Conservation (phyloP, 1,284 basidiomycete genomes). For the Neonothopanus nambi region DNA sequence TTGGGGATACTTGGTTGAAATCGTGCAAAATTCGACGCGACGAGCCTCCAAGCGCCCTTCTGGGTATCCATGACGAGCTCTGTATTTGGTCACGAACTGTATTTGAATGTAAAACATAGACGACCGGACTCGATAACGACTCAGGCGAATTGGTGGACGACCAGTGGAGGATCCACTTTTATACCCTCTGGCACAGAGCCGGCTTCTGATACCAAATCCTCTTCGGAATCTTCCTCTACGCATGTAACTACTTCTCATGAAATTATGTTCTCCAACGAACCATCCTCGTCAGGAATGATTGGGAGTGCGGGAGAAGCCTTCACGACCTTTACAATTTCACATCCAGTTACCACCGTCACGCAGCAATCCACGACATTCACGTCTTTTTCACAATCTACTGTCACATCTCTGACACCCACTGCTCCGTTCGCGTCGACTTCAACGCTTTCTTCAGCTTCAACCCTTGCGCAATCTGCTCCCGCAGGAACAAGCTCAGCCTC, state of each 20-base stretch:
- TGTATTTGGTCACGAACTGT: background rate
- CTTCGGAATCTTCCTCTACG: background rate
- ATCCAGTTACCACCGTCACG: constrained; percentile 37
- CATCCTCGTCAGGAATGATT: constrained; percentile 3
- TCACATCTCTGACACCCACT: constrained; percentile 29
- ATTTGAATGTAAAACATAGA: constrained; percentile 13
- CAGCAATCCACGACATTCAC: constrained; percentile 45
- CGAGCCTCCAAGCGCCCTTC: background rate
- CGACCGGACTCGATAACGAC: constrained; percentile 9
- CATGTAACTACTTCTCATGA: background rate
- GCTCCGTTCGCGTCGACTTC: constrained; percentile 28
- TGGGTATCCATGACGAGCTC: background rate
- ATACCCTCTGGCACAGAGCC: constrained; percentile 18
- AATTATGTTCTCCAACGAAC: background rate
- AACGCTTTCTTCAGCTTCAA: background rate
- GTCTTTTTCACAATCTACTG: constrained; percentile 39
- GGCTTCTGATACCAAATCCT: constrained; percentile 12
- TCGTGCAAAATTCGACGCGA: background rate
- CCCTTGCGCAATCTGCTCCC: constrained; percentile 10
- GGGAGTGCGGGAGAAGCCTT: constrained; percentile 20
- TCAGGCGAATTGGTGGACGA: constrained; percentile 16
- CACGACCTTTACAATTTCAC: constrained; percentile 34
- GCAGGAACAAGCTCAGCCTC: constrained; percentile 24
- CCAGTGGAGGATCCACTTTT: constrained; percentile 14
- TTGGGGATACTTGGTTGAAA: background rate